Conservation (phyloP, 2,329 filamentous ascomycete species). For the Aspergillus sp. region DNA sequence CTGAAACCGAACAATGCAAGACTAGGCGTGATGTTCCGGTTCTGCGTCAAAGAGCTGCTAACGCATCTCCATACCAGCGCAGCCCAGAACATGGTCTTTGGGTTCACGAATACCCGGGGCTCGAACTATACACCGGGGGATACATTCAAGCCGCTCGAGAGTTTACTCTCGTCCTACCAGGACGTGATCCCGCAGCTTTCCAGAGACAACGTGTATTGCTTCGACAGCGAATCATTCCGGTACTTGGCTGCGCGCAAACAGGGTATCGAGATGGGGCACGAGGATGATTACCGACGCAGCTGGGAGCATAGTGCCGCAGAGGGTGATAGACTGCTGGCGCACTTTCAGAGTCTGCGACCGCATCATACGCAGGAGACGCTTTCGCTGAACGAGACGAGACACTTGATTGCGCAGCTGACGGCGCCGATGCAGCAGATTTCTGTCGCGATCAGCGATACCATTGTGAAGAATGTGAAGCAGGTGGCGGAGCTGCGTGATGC, state of each 20-base stretch:
- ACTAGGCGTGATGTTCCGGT: slow-evolving; percentile 1
- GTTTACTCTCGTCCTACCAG: not conserved
- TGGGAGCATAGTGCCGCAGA: slow-evolving; percentile 5
- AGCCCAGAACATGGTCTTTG: slow-evolving; percentile 10
- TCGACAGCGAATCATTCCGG: slow-evolving; percentile 9
- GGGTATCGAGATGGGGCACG: slow-evolving; percentile 8
- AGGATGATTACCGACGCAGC: slow-evolving; percentile 3
- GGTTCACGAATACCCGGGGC: slow-evolving; percentile 4
- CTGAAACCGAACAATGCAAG: slow-evolving; percentile 8
- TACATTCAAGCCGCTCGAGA: slow-evolving; percentile 1
- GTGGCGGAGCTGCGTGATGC: not conserved
- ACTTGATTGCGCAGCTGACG: slow-evolving; percentile 9
- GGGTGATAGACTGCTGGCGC: slow-evolving; percentile 1
- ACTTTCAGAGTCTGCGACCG: slow-evolving; percentile 2
- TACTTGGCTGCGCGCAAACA: slow-evolving; percentile 3
- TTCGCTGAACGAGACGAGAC: slow-evolving; percentile 6
- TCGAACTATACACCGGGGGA: slow-evolving; percentile 8
- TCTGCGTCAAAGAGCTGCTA: slow-evolving; percentile 7
- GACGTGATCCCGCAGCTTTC: slow-evolving; percentile 1
- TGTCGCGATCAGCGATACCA: slow-evolving; percentile 5
- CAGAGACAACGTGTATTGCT: slow-evolving; percentile 2
- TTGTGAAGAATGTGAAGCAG: slow-evolving; percentile 2
- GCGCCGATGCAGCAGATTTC: slow-evolving; percentile 10
- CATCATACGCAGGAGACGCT: slow-evolving; percentile 9
- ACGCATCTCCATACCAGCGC: slow-evolving; percentile 8